Conservation (phyloP, 148 eudicot genomes). For the Rhododendron williamsianum region DNA sequence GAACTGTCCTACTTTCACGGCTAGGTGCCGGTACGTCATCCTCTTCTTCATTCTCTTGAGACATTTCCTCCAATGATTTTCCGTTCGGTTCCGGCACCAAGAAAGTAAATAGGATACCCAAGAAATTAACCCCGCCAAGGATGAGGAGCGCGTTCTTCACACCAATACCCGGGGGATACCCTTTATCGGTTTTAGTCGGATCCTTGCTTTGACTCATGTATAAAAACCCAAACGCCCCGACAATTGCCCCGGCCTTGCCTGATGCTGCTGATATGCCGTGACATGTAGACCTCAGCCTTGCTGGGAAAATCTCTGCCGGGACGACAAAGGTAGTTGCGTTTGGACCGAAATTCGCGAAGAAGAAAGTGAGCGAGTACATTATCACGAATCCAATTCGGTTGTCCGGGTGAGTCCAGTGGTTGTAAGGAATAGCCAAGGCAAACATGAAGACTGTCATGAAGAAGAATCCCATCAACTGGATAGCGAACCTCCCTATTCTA, state of each 20-base stretch:
- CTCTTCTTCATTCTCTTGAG: conserved; percentile 33
- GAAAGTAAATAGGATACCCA: conserved; percentile 44
- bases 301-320: conserved; percentile 72
- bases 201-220: conserved; percentile 46
- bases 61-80: conserved; percentile 57
- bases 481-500: conserved; percentile 47
- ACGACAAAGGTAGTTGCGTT: conserved; percentile 66
- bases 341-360: conserved; percentile 67
- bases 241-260: conserved; percentile 60
- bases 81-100: conserved; percentile 62
- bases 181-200: conserved; percentile 39
- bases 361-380: conserved; percentile 54
- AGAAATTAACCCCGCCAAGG: conserved; percentile 33
- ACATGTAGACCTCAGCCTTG: conserved; percentile 58
- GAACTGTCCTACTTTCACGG: neutral
- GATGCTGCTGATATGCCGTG: conserved; percentile 64
- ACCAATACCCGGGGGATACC: conserved; percentile 49
- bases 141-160: conserved; percentile 40
- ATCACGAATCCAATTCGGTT: conserved; percentile 50
- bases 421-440: conserved; percentile 40
- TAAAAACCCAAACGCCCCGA: conserved; percentile 59
- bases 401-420: conserved; percentile 50
- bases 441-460: conserved; percentile 65
- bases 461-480: conserved; percentile 49
- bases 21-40: neutral